Base-by-base conservation (phyloP, 192 early-diverging fungal species). In the Coemansia sp. region DNA sequence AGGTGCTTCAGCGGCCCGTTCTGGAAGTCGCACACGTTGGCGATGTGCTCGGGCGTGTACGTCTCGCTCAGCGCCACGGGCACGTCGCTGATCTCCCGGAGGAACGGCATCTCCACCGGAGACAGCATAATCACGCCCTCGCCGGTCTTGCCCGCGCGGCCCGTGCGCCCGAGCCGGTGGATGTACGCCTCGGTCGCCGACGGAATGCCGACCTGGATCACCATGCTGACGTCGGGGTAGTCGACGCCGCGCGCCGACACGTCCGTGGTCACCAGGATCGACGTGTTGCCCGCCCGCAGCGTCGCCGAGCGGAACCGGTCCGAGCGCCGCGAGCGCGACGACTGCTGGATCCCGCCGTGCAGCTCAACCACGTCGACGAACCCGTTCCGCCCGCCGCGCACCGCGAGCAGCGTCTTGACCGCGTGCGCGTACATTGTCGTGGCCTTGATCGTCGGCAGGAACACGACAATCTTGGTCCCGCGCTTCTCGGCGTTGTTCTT, bases 191-290 rank as follows among this genome's bases (percentile, higher is more conserved):
- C 93, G 28, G 83, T 65, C 30, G 85, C 82, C 6, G 87, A 82
- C 22, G 97, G 91, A 0, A 92, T 78, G 56, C 95, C 96, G 30
- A 94, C 66, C 72, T 97, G 94, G 35, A 99, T 59, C 19, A 99
- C 95, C 47, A 95, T 81, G 0, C 86, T 86, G 5, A 99, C 95
- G 67, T 88, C 87, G 12, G 95, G 95, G 57, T 97, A 98, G 73
- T 99, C 97, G 24, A 99, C 92, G 42, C 97, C 97, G 58, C 97
- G 90, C 38, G 97, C 95, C 55, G 94, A 94, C 2, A 99, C 94
- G 69, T 97, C 97, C 1, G 93, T 91, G 1, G 97, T 97, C 60
- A 98, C 85, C 56, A 99, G 80, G 33, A 98, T 86, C 35, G 82
- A 69, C 12, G 64, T 60, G 21, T 69, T 78, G 38, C 82, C 71